Conservation (phyloP, 805 yeast species). For the Kuraishia hungarica region DNA sequence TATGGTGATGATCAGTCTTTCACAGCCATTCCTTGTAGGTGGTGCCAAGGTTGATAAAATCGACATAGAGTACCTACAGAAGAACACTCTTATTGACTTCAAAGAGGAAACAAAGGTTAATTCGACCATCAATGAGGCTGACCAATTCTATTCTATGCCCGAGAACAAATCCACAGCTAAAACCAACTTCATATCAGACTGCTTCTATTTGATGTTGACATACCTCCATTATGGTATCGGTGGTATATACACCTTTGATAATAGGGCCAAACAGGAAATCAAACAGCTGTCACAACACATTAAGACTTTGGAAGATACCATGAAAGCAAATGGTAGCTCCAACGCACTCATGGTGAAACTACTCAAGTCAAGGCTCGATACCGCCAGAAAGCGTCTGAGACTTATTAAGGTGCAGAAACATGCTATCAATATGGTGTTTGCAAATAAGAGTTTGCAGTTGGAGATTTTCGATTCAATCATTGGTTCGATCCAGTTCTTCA, state of each 20-base stretch:
- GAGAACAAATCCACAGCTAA: conserved; percentile 27
- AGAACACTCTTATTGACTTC: conserved; percentile 50
- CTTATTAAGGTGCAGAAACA: conserved; percentile 36
- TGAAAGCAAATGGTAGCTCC: conserved; percentile 8
- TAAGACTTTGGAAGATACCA: conserved; percentile 37
- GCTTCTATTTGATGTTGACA: conserved; percentile 72
- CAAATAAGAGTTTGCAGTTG: conserved; percentile 45
- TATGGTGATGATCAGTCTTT: conserved; percentile 55
- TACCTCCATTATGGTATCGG: conserved; percentile 86
- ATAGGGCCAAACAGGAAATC: conserved; percentile 40
- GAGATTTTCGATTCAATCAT: conserved; percentile 70
- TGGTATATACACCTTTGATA: conserved; percentile 55
- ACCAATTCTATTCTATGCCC: conserved; percentile 38
- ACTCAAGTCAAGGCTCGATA: conserved; percentile 17
- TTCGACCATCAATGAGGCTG: conserved; percentile 65
- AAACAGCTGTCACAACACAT: conserved; percentile 45
- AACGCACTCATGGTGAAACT: conserved; percentile 22
- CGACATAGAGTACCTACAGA: conserved; percentile 59
- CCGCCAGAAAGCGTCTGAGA: conserved; percentile 24
- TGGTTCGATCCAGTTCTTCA: conserved; percentile 67
- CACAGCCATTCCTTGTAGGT: conserved; percentile 68
- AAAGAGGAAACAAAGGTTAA: conserved; percentile 77
- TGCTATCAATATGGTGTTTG: conserved; percentile 56
- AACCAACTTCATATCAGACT: conserved; percentile 80
- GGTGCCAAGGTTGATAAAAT: conserved; percentile 67